phyloP scores from a whole-genome alignment of 306 rosid species.

The Cotoneaster glaucophyllus region DNA sequence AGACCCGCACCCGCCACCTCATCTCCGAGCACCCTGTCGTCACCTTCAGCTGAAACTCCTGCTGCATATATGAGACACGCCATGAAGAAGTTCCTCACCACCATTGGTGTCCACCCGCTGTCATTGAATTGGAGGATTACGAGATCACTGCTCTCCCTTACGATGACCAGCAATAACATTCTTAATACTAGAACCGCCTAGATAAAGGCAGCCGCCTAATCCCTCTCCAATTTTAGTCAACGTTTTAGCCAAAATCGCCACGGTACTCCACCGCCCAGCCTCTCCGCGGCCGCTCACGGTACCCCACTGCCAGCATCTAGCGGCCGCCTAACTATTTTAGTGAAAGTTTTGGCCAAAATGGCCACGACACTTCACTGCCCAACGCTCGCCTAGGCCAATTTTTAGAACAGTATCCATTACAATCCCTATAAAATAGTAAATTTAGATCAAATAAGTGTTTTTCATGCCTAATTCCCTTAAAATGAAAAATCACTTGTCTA shows the following conservation, averaged over 20 bases:
- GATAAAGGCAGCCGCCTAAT: too few species aligned
- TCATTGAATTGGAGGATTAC: constrained; percentile 82
- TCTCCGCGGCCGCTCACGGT: too few species aligned
- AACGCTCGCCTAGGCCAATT: accelerated
- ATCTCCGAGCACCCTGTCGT: constrained; percentile 87
- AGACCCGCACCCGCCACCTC: constrained; percentile 72
- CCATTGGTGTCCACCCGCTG: constrained; percentile 85
- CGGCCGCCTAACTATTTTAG: too few species aligned
- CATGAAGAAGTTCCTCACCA: constrained; percentile 90
- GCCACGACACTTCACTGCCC: too few species aligned
- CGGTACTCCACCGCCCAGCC: too few species aligned
- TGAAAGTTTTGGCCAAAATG: too few species aligned
- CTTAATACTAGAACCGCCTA: constrained; percentile 27
- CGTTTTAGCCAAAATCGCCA: too few species aligned
- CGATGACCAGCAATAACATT: not conserved
- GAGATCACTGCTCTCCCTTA: constrained; percentile 72
- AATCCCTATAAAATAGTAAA: not conserved
- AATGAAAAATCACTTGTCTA: not conserved
- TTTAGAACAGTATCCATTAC: too few species aligned
- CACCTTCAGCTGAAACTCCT: constrained; percentile 76
- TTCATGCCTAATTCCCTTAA: too few species aligned
- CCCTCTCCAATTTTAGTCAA: too few species aligned
- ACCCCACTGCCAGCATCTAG: too few species aligned
- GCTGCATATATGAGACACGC: constrained; percentile 99
- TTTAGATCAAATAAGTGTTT: too few species aligned